A percentile compares a stretch with the other conserved stretches of the same genome.
Evolutionary conservation across 345 rosid genomes (phyloP).

Genomic region (Ricinus communis): DNA sequence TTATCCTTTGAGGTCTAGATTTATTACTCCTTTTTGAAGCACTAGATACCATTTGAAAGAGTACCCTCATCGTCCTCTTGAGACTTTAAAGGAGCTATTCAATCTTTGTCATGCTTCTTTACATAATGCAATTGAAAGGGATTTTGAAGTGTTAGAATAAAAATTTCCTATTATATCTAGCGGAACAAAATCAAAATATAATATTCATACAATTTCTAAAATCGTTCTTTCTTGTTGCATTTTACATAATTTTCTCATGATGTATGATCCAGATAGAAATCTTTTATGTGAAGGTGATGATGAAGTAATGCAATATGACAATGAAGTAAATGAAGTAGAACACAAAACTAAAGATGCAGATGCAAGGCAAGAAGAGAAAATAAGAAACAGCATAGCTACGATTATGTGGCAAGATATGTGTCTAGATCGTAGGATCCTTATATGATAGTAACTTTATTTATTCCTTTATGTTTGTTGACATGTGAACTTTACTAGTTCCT

Average conservation of each 20-base stretch:
- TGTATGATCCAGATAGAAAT: not conserved
- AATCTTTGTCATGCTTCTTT: constrained; percentile 9
- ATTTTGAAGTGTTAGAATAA: constrained; percentile 5
- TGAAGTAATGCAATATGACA: not conserved
- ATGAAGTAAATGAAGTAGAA: not conserved
- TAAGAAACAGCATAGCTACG: not conserved
- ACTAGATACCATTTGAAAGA: constrained; percentile 11
- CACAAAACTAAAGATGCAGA: not conserved
- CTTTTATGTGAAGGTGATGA: not conserved
- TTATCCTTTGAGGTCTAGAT: not conserved
- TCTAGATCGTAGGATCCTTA: not conserved
- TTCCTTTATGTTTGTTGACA: not conserved
- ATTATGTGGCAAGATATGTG: not conserved
- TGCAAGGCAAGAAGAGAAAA: not conserved
- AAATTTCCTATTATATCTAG: not conserved
- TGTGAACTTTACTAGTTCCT: not conserved
- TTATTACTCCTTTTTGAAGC: not conserved
- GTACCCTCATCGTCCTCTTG: not conserved
- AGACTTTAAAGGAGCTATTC: not conserved
- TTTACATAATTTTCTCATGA: not conserved
- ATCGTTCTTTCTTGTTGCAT: not conserved
- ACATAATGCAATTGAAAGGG: constrained; percentile 7
- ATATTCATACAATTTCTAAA: not conserved
- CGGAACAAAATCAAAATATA: not conserved
- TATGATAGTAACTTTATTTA: not conserved